Base-by-base conservation (phyloP, 768 basidiomycete genomes). In the Lentinula detonsa region DNA sequence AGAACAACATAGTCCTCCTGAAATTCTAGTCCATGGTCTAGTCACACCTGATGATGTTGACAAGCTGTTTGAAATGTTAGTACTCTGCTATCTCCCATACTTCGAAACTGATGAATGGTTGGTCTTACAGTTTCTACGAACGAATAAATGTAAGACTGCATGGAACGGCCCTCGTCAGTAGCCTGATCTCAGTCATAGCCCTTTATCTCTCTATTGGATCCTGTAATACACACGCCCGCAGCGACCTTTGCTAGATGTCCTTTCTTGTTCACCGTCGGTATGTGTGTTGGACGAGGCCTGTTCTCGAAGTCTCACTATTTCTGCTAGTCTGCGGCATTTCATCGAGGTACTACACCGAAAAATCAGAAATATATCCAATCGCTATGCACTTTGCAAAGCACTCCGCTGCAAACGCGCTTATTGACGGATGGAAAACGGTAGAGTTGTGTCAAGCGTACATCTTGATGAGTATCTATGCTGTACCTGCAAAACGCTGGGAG, bases 361-460 rank as follows among this genome's bases (percentile, higher is more conserved):
- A 90, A 66, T 88, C 90, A 0, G 89, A 91, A 68, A 87, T 95
- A 42, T 92, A 93, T 65, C 87, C 88, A 0, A 87, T 92, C 61
- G 91, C 91, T 9, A 93, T 93, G 91, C 90, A 92, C 69, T 93
- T 92, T 63, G 91, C 91, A 2, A 90, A 89, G 66, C 86, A 88
- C 64, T 86, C 90, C 0, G 91, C 90, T 2, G 89, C 90, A 1
- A 90, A 86, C 60, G 88, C 88, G 3, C 77, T 93, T 48, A 90
- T 90, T 56, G 86, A 90, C 65, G 89, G 88, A 52, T 88, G 85
- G 87, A 87, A 87, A 73, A 90, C 89, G 11, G 88, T 95, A 52
- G 93, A 97, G 72, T 78, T 95, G 1, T 88, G 89, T 56, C 94
- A 97, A 70, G 94, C 94, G 3, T 97, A 95, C 67, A 86, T 97